Evolutionary conservation across 805 yeast species (phyloP), one percentile per base, ranked within the genome.

Genomic region (Candida ulmi): DNA sequence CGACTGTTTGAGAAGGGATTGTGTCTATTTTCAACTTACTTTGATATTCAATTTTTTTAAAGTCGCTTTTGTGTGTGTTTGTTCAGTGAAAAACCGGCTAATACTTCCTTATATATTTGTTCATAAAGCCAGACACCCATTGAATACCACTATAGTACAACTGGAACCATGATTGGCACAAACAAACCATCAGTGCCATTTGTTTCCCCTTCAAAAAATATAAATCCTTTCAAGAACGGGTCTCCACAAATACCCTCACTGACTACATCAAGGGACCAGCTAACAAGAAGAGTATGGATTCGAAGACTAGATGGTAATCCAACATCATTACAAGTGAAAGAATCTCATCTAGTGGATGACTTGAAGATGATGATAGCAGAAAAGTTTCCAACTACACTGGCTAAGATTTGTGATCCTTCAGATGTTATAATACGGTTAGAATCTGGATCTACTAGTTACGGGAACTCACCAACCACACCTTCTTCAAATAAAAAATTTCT

Each of bases 291-390:
- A 36, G 69, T 79, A 1, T 79, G 86, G 86, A 73, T 79, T 6
- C 69, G 60, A 39, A 60, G 71, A 30, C 62, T 66, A 0, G 60
- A 62, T 17, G 76, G 76, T 2, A 70, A 69, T 8, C 84, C 97
- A 3, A 86, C 96, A 0, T 75, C 95, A 1, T 61, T 90, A 7
- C 56, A 68, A 42, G 82, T 85, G 16, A 66, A 68, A 15, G 76
- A 76, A 24, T 55, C 60, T 17, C 91, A 85, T 54, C 71, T 88
- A 1, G 72, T 90, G 5, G 98, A 90, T 58, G 96, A 91, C 59
- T 65, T 90, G 50, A 90, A 90, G 53, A 63, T 71, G 11, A 71
- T 77, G 43, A 71, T 90, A 1, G 60, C 80, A 28, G 63, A 63
- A 33, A 84, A 81, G 50, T 83, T 74, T 57, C 84, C 95, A 39